Evolutionary conservation across 148 eudicot species (phyloP), one percentile per base, ranked within the genome.

Genomic region (Fallopia convolvulus): DNA sequence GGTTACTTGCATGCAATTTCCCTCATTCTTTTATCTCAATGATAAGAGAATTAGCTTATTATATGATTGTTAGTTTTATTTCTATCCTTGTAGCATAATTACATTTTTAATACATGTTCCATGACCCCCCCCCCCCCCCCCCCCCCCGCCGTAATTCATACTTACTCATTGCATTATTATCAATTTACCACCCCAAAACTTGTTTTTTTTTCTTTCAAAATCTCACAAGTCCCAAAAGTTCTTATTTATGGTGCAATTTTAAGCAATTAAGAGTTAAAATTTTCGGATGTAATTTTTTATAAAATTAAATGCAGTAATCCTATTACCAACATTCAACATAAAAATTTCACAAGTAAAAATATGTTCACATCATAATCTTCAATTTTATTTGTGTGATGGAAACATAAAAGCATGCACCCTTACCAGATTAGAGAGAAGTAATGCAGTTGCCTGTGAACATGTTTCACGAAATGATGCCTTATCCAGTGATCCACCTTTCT

Each of bases 361-460:
- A 56, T n/a, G 63, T 58, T 32, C 32, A 61, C 36, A 26, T 61
- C 39, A 61, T 17, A 61, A 26, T 20, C 65, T 58, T 18, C 5
- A 36, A 36, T 50, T 14, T 55, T 21, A 2, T 40, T 1, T 71
- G n/a, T 72, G 74, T 48, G 8, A 26, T n/a, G 44, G 17, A 72
- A 44, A 20, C 30, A 68, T 15, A 61, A 74, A 75, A 61, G 55
- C 26, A 75, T 40, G 79, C 7, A 78, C 4, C 21, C 80, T 77
- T 88, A 96, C 99, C 91, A 96, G 85, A 86, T 93, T 90, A 52
- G 99, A 91, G 71, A 96, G 94, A 72, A 96, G 92, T 80, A 93
- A 86, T 49, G 99, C 93, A 73, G 99, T 91, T 71, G 99, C 99
- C 85, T 96, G 98, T 68, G 98, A 90, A 84, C 97, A 96, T 73